Evolutionary conservation across 805 yeast genomes (phyloP).

Genomic region (Candida qinlingensis): DNA sequence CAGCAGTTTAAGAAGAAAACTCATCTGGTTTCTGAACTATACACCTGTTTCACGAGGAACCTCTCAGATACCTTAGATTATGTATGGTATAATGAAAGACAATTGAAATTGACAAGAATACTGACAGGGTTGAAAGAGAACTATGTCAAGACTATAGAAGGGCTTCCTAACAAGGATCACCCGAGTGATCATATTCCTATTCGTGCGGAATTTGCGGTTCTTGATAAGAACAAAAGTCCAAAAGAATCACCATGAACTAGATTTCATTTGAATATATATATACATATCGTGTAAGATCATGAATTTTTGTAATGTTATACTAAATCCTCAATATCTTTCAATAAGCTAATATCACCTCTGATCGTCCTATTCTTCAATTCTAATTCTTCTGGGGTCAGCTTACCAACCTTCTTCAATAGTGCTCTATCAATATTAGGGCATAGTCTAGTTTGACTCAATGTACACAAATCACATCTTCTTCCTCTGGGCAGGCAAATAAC

Average conservation of each 20-base stretch:
- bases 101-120: slow-evolving; percentile 37
- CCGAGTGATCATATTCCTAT: slow-evolving; percentile 37
- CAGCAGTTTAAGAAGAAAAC: slow-evolving; percentile 1
- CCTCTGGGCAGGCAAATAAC: slow-evolving; percentile 73
- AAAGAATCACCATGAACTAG: slow-evolving; percentile 31
- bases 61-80: slow-evolving; percentile 52
- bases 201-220: slow-evolving; percentile 22
- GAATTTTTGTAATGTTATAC: slow-evolving; percentile 2
- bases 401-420: slow-evolving; percentile 29
- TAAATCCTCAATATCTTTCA: slow-evolving; percentile 33
- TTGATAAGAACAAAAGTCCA: slow-evolving; percentile 16
- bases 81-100: slow-evolving; percentile 44
- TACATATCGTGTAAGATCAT: no score
- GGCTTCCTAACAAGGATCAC: slow-evolving; percentile 52
- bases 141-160: slow-evolving; percentile 29
- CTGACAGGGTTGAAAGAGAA: slow-evolving; percentile 43
- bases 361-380: slow-evolving; percentile 23
- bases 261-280: no score
- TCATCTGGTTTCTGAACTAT: slow-evolving; percentile 11
- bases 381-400: slow-evolving; percentile 19
- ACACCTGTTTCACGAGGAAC: slow-evolving; percentile 45
- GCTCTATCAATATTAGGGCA: slow-evolving; percentile 56
- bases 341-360: slow-evolving; percentile 39
- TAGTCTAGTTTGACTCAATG: slow-evolving; percentile 43
- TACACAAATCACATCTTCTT: slow-evolving; percentile 66